A percentile compares a stretch with the other conserved stretches of the same genome.
Evolutionary conservation across 768 basidiomycete genomes (phyloP).

Genomic region (Lactarius pseudohatsudake): DNA sequence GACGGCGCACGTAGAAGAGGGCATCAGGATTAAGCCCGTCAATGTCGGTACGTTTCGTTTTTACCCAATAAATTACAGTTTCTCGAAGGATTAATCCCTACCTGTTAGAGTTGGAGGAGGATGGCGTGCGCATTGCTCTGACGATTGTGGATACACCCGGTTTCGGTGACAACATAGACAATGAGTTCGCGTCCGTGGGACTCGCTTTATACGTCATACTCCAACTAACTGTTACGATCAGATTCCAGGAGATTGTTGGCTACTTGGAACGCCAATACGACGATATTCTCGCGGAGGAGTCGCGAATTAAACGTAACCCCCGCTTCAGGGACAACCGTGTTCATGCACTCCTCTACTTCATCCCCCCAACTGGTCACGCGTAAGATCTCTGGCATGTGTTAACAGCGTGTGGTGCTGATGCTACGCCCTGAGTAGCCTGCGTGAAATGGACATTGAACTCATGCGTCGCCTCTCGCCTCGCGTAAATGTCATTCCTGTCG

Average conservation of each 20-base stretch:
- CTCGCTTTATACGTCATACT: not conserved
- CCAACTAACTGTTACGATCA: constrained; percentile 35
- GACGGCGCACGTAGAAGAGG: constrained; percentile 90
- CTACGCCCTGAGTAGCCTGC: constrained; percentile 50
- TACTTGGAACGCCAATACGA: constrained; percentile 99
- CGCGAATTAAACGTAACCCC: constrained; percentile 98
- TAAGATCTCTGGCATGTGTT: constrained; percentile 41
- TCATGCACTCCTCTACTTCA: constrained; percentile 96
- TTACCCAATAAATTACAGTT: not conserved
- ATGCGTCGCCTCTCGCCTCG: constrained; percentile 98
- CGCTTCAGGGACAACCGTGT: constrained; percentile 98
- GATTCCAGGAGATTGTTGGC: constrained; percentile 96
- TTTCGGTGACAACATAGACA: constrained; percentile 98
- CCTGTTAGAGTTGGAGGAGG: constrained; percentile 87
- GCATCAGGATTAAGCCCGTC: constrained; percentile 91
- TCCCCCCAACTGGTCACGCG: constrained; percentile 97
- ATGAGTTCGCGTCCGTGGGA: constrained; percentile 86
- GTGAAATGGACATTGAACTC: constrained; percentile 98
- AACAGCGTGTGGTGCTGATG: constrained; percentile 7
- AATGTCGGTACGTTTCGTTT: constrained; percentile 72
- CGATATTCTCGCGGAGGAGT: constrained; percentile 97
- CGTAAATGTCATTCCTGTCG: constrained; percentile 98
- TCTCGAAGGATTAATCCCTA: constrained; percentile 6
- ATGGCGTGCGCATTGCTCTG: constrained; percentile 95
- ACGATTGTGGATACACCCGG: constrained; percentile 99